Conservation (phyloP, 176 grass and related monocot species). For the Oryza punctata region DNA sequence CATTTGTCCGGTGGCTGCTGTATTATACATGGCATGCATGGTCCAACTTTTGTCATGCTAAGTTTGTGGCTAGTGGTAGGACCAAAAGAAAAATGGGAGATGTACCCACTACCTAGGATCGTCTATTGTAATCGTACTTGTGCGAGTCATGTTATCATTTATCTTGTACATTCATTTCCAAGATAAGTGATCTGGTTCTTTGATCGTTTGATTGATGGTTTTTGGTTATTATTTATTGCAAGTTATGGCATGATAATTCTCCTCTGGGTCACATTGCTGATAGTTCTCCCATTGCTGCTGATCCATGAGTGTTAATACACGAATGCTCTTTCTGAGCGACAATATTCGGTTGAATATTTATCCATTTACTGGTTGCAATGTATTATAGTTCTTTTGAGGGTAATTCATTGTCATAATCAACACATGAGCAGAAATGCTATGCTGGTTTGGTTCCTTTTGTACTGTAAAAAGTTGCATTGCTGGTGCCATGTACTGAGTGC, state of each 20-base stretch:
- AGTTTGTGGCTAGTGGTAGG: background rate
- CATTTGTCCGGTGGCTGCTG: background rate
- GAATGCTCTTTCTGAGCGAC: background rate
- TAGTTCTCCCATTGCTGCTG: background rate
- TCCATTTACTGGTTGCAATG: background rate
- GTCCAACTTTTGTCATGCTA: background rate
- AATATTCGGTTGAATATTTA: background rate
- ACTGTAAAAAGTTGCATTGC: background rate
- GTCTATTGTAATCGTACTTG: background rate
- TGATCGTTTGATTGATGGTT: background rate
- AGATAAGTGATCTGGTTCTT: background rate
- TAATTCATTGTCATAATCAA: background rate
- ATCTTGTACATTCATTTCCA: background rate
- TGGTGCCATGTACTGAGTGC: background rate
- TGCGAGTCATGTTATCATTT: background rate
- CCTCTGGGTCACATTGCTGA: background rate
- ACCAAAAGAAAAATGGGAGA: background rate
- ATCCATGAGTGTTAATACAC: background rate
- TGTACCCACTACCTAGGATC: slow-evolving; percentile 4
- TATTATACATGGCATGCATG: background rate
- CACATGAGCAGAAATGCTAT: background rate
- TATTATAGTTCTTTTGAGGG: background rate
- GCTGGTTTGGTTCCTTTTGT: background rate
- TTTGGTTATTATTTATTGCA: background rate
- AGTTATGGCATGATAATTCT: background rate